Conservation (phyloP, 2,329 filamentous ascomycete species). For the Fusarium papillatum region DNA sequence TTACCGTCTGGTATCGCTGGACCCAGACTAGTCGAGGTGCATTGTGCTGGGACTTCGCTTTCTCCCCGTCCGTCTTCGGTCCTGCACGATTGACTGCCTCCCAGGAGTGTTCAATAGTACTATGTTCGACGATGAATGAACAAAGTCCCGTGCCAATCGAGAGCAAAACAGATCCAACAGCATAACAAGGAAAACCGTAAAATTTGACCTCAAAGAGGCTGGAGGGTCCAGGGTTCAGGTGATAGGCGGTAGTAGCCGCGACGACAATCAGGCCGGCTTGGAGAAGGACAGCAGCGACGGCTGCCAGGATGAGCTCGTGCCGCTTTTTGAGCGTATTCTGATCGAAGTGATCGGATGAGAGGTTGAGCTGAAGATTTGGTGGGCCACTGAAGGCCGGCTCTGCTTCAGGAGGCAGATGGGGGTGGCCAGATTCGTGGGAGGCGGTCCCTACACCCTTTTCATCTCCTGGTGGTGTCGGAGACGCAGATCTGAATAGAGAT, state of each 20-base stretch:
- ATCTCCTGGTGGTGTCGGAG: neutral
- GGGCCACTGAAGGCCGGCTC: neutral
- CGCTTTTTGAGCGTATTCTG: neutral
- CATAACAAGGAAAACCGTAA: slow-evolving; percentile 6
- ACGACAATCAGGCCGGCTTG: neutral
- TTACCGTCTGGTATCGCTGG: slow-evolving; percentile 1
- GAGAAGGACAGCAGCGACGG: neutral
- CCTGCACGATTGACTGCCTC: neutral
- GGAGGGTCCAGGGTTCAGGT: neutral
- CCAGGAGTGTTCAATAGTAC: neutral
- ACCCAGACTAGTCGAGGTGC: neutral
- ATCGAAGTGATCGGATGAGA: neutral
- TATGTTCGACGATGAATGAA: neutral
- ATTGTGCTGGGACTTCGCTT: neutral
- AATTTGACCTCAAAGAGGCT: neutral
- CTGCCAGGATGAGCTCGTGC: neutral
- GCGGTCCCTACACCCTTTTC: neutral
- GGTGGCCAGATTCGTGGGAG: neutral
- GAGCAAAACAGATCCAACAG: neutral
- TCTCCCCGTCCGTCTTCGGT: neutral
- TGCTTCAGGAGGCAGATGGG: neutral
- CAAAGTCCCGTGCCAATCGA: neutral
- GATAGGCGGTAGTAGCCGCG: neutral
- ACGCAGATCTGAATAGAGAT: neutral
- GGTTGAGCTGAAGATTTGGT: neutral